Evolutionary conservation across 2,329 filamentous ascomycete species (phyloP).

Genomic region (Aspergillus persii): DNA sequence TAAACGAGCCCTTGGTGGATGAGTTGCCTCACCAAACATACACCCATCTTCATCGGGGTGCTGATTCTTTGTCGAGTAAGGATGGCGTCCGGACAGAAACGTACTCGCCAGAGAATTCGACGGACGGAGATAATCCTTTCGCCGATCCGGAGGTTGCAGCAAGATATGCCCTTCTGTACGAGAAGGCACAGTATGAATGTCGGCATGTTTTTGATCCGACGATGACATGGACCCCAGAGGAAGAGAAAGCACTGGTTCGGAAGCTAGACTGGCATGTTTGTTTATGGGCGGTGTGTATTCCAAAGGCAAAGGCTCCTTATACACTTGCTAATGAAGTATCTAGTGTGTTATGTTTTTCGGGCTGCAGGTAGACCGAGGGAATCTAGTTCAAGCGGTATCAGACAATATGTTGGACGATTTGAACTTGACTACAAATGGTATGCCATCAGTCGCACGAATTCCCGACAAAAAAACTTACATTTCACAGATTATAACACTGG

Average conservation of each 20-base stretch:
- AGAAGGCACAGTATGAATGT: slow-evolving; percentile 51
- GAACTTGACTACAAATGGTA: slow-evolving; percentile 31
- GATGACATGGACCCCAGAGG: slow-evolving; percentile 33
- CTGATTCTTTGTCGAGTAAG: not conserved
- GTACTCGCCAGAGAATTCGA: not conserved
- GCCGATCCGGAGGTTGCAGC: slow-evolving; percentile 52
- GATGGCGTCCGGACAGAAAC: not conserved
- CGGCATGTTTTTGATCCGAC: slow-evolving; percentile 43
- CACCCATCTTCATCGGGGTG: not conserved
- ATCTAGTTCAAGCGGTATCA: slow-evolving; percentile 56
- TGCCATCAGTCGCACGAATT: slow-evolving; percentile 29
- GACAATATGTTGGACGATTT: slow-evolving; percentile 54
- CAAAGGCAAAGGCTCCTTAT: not conserved
- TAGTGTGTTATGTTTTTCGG: slow-evolving; percentile 59
- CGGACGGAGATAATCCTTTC: slow-evolving; percentile 38
- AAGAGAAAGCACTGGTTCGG: slow-evolving; percentile 31
- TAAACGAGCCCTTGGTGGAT: not conserved
- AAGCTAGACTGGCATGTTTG: slow-evolving; percentile 25
- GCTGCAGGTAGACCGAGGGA: slow-evolving; percentile 59
- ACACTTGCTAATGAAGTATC: not conserved
- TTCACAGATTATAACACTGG: slow-evolving; percentile 54
- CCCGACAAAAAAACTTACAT: slow-evolving; percentile 35
- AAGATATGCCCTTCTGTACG: slow-evolving; percentile 55
- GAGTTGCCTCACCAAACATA: not conserved
- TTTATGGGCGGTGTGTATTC: slow-evolving; percentile 21